Evolutionary conservation across 2,329 filamentous ascomycete genomes (phyloP), one percentile per base, ranked within the genome.

Genomic region (Pseudogymnoascus sp.): DNA sequence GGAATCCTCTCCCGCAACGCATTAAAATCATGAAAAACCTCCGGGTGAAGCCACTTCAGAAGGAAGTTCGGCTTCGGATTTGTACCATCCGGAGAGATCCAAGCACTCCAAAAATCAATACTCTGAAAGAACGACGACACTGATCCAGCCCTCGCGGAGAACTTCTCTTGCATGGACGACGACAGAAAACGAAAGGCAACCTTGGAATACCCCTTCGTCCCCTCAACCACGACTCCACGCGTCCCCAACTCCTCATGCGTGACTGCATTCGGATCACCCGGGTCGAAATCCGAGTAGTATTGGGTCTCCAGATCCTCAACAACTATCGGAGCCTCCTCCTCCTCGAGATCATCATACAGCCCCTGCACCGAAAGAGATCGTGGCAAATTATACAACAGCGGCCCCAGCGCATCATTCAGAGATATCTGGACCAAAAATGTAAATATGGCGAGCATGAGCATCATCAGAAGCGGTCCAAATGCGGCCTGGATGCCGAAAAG

Each of bases 401-500:
- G 72, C 0, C 64, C 64, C 0, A 73, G 64, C 1, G 72, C 70
- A 21, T 71, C 67, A 42, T 68, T 67, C 4, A 73, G 62, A 5
- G 70, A 71, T 50, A 84, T 65, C 67, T 87, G 83, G 71, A 84
- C 83, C 8, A 87, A 74, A 6, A 80, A 71, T 31, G 80, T 78
- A 71, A 84, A 81, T 62, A 86, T 70, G 36, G 84, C 70, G 65
- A 83, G 79, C 64, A 85, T 76, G 65, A 86, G 78, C 78, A 83
- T 84, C 36, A 87, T 73, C 42, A 86, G 75, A 65, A 86, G 67
- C 0, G 84, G 84, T 1, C 83, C 84, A 59, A 82, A 71, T 1
- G 77, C 78, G 6, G 78, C 75, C 40, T 75, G 79, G 65, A 87
- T 82, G 34, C 80, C 82, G 70, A 89, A 87, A 8, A 89, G 78